Evolutionary conservation across 83 land plant genomes (phyloP).

Genomic region (Picea mariana): DNA sequence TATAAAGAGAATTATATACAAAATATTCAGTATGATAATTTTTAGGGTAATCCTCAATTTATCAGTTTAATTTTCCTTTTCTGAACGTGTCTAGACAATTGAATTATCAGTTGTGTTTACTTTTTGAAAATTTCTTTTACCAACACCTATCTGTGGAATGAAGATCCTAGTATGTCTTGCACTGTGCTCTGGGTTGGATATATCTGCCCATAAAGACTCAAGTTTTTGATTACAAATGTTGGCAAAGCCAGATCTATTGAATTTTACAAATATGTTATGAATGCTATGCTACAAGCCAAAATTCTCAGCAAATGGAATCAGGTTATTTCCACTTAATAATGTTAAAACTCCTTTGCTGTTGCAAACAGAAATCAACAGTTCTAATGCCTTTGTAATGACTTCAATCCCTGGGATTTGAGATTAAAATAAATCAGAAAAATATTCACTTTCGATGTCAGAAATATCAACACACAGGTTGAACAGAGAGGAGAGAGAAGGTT

Average conservation of each 20-base stretch:
- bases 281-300: too few relatives aligned
- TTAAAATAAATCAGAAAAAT: background rate
- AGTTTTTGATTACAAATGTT: background rate
- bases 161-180: background rate
- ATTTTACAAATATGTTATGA: too few relatives aligned
- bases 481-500: too few relatives aligned
- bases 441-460: background rate
- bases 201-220: background rate
- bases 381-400: background rate
- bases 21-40: background rate
- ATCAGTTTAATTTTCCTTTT: background rate
- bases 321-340: background rate
- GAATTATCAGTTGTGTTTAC: too few relatives aligned
- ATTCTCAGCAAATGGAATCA: too few relatives aligned
- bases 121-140: too few relatives aligned
- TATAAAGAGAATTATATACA: background rate
- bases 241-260: too few relatives aligned
- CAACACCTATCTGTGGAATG: background rate
- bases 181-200: background rate
- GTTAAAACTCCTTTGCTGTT: background rate
- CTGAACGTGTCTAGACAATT: too few relatives aligned
- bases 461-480: too few relatives aligned
- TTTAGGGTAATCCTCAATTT: background rate
- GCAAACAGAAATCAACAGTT: background rate
- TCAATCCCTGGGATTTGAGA: background rate